phyloP scores from a whole-genome alignment of 1,284 basidiomycete genomes.

The Cryptococcus neoformans region DNA sequence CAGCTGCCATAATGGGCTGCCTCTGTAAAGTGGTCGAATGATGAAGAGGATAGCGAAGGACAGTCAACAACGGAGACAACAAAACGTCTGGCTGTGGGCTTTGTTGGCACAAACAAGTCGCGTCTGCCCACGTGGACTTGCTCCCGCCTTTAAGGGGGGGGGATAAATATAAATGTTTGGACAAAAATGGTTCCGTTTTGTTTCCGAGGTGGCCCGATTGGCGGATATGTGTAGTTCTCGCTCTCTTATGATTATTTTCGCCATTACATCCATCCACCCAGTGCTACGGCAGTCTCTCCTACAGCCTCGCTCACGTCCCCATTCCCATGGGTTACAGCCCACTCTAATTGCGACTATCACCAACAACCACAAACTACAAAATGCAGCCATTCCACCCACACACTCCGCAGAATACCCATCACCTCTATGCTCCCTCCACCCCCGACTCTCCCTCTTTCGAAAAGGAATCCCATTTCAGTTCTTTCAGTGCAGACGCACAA shows the following conservation, averaged over 20 bases:
- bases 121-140: background rate
- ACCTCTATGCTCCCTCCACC: constrained; percentile 11
- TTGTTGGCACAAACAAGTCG: constrained; percentile 2
- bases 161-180: too few relatives aligned
- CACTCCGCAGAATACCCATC: background rate
- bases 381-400: constrained; percentile 41
- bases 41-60: background rate
- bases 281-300: too few relatives aligned
- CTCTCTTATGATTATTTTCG: too few relatives aligned
- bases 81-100: background rate
- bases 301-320: too few relatives aligned
- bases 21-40: background rate
- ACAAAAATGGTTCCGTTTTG: too few relatives aligned
- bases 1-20: constrained; percentile 20
- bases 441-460: constrained; percentile 34
- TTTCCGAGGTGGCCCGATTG: background rate
- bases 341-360: too few relatives aligned
- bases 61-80: background rate
- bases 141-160: background rate
- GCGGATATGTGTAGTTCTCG: background rate
- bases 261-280: too few relatives aligned
- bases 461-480: constrained; percentile 45
- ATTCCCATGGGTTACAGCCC: too few relatives aligned
- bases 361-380: background rate
- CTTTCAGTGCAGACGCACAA: constrained; percentile 16